Conservation (phyloP, 1,284 basidiomycete genomes). For the Phenoliferia sp. region DNA sequence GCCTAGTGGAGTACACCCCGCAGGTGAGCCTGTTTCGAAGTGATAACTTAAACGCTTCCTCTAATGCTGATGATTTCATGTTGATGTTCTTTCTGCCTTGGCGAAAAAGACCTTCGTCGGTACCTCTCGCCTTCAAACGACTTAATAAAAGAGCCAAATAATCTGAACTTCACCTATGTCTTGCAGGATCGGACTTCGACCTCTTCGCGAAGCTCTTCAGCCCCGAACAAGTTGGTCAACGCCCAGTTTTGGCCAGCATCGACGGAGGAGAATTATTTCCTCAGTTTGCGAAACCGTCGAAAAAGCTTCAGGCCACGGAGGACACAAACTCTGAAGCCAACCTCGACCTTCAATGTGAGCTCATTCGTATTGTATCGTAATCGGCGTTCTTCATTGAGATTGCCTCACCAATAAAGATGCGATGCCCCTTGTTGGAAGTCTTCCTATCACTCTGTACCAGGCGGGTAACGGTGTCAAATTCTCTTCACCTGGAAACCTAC, state of each 20-base stretch:
- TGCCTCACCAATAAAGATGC: no score
- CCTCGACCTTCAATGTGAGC: background rate
- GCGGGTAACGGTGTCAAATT: no score
- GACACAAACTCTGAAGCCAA: background rate
- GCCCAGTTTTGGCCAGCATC: background rate
- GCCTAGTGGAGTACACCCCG: background rate
- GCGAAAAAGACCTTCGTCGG: no score
- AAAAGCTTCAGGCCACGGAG: background rate
- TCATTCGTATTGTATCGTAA: no score
- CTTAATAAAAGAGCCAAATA: background rate
- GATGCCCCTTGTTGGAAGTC: background rate
- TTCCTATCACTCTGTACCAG: background rate
- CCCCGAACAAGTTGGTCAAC: background rate
- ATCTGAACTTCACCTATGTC: background rate
- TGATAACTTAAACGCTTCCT: no score
- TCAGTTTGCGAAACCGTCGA: no score
- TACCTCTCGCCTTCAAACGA: background rate
- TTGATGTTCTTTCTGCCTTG: background rate
- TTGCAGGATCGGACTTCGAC: background rate
- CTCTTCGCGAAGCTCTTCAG: background rate
- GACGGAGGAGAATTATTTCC: no score
- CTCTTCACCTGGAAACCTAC: no score
- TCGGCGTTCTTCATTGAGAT: no score
- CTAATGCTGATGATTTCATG: no score
- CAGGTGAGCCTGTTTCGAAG: no score